phyloP scores from a whole-genome alignment of 1,139 yeast genomes.

The Candida gigantensis region DNA sequence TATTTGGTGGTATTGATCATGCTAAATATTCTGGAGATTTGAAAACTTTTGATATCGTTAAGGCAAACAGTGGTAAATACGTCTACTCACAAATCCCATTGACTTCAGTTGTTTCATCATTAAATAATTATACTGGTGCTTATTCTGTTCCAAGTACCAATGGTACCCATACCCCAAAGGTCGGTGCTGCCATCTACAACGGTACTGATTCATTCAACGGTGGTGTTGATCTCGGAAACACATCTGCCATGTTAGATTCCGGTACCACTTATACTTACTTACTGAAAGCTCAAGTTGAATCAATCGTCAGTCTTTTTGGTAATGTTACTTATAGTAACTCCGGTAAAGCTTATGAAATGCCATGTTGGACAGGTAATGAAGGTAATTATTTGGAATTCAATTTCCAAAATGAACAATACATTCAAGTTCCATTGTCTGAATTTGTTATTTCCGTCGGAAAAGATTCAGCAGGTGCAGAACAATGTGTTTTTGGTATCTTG shows the following conservation, averaged over 20 bases:
- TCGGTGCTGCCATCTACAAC: slow-evolving; percentile 13
- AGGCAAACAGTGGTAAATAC: slow-evolving; percentile 16
- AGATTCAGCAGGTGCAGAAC: slow-evolving; percentile 8
- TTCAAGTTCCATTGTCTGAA: slow-evolving; percentile 28
- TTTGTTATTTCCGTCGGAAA: slow-evolving; percentile 18
- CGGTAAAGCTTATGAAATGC: slow-evolving; percentile 24
- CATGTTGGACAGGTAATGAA: slow-evolving; percentile 29
- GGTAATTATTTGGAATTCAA: slow-evolving; percentile 27
- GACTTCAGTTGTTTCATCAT: slow-evolving; percentile 19
- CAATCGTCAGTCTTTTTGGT: slow-evolving; percentile 19
- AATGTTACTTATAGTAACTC: slow-evolving; percentile 19
- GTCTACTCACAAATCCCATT: slow-evolving; percentile 14
- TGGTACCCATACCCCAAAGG: slow-evolving; percentile 13
- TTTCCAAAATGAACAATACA: slow-evolving; percentile 24
- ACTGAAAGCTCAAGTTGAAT: slow-evolving; percentile 20
- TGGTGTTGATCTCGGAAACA: slow-evolving; percentile 9
- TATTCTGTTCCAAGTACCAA: slow-evolving; percentile 12
- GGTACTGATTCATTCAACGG: slow-evolving; percentile 16
- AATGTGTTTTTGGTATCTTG: slow-evolving; percentile 18
- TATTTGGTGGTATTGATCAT: slow-evolving; percentile 61
- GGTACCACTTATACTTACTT: slow-evolving; percentile 41
- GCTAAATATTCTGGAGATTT: slow-evolving; percentile 52
- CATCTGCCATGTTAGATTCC: slow-evolving; percentile 36
- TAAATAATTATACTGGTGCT: slow-evolving; percentile 9
- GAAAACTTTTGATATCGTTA: slow-evolving; percentile 22